Evolutionary conservation across 208 protist genomes (phyloP), one percentile per base, ranked within the genome.

Genomic region (Blastocrithidia nonstop): DNA sequence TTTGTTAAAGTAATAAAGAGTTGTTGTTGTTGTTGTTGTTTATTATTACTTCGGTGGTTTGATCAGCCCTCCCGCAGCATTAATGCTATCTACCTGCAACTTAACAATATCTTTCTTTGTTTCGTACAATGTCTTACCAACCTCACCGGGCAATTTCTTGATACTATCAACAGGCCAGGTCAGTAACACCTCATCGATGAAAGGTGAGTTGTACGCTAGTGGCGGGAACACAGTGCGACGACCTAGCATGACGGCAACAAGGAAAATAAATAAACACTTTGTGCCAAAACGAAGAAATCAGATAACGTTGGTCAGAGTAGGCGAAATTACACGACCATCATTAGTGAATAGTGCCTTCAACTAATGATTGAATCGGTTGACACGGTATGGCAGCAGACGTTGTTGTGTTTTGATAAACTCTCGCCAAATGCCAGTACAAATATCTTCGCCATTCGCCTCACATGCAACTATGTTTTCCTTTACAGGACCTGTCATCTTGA

Each of bases 251-350:
- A 60, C 60, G 26, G 57, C 60, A 1, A 71, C 50, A 26, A 87
- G 45, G 52, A 87, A 87, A n/a, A 87, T 41, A 27, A 71, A 66
- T 9, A 87, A 59, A 46, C 69, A 80, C 49, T 77, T 82, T 17
- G 72, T 82, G 8, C 65, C 26, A 21, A 57, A 68, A 33, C 72
- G 64, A 17, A 60, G 44, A 42, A 72, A 59, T n/a, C 76, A 29
- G 11, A 87, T 20, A 20, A 75, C 3, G 35, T 82, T 70, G 13
- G 48, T 46, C 20, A 57, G 46, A 32, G 38, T 17, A 25, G 75
- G 40, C 26, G 44, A 61, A 6, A 67, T 51, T 22, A 75, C 13
- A 29, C 72, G 57, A 45, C 72, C 45, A 37, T 65, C 36, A 0
- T 70, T 72, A 1, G 48, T 63, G 11, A 38, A 21, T 25, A 87